A percentile compares a stretch with the other conserved stretches of the same genome.
phyloP scores from a whole-genome alignment of 805 yeast species.

The Torulaspora gathmanii region DNA sequence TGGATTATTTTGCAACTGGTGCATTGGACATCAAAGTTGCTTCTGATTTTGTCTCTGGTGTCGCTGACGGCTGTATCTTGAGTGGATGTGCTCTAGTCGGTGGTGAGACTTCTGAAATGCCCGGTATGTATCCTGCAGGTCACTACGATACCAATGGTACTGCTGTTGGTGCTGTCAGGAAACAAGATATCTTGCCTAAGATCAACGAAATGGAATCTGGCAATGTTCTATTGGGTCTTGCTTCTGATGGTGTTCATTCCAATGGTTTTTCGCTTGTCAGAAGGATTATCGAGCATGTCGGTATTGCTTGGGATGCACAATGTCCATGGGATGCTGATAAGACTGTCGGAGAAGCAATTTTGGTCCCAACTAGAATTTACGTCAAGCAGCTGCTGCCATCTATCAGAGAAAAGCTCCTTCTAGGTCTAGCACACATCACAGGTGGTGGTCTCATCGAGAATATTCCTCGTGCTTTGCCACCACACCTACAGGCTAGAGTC shows the following conservation, averaged over 20 bases:
- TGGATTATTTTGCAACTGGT: slow-evolving; percentile 96
- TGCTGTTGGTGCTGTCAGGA: slow-evolving; percentile 92
- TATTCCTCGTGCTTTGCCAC: slow-evolving; percentile 90
- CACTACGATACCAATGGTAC: slow-evolving; percentile 99
- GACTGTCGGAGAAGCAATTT: slow-evolving; percentile 79
- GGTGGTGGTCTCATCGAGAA: slow-evolving; percentile 98
- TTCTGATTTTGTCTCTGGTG: slow-evolving; percentile 86
- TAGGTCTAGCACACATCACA: slow-evolving; percentile 94
- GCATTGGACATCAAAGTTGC: slow-evolving; percentile 80
- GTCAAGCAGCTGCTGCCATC: slow-evolving; percentile 84
- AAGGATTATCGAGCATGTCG: slow-evolving; percentile 76
- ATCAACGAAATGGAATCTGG: slow-evolving; percentile 65
- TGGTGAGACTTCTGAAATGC: slow-evolving; percentile 99
- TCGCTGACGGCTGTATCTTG: slow-evolving; percentile 89
- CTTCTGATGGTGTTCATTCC: slow-evolving; percentile 91
- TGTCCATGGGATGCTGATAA: slow-evolving; percentile 80
- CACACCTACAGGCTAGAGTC: slow-evolving; percentile 68
- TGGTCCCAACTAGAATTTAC: slow-evolving; percentile 89
- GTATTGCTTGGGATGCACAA: slow-evolving; percentile 60
- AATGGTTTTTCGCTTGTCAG: slow-evolving; percentile 95
- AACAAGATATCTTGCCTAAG: slow-evolving; percentile 68
- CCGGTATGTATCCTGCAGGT: slow-evolving; percentile 93
- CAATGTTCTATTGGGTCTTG: slow-evolving; percentile 78
- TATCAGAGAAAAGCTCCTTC: slow-evolving; percentile 57
- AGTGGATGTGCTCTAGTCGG: slow-evolving; percentile 98